Evolutionary conservation across 441 rosid genomes (phyloP), one percentile per base, ranked within the genome.

Genomic region (Jatropha podagrica): DNA sequence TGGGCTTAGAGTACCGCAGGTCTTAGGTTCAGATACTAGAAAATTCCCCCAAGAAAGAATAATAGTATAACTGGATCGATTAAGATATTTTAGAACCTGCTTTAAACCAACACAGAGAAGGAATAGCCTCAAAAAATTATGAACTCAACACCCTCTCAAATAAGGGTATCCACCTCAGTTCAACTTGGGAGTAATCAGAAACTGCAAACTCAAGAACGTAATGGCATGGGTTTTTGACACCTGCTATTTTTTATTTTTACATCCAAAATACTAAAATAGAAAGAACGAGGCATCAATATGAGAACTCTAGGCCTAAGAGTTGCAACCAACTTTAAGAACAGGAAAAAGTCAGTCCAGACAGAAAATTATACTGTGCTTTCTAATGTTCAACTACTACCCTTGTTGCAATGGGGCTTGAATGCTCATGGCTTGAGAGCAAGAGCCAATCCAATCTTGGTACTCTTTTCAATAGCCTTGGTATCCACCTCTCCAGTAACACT

Each of bases 401-500:
- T 49, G 26, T 13, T 18, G 44, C 64, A 73, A 40, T 11, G 69
- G 70, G 23, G 46, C 12, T 52, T 15, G 9, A 40, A 20, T 44
- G 40, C 77, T 86, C 86, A 93, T 15, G 96, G 93, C 87, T 93
- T 92, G 62, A 96, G 93, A 68, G 92, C 91, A 80, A 96, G 83
- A 62, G 97, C 92, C 78, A 96, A 77, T n/a, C 99, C 98, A 78
- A 96, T 81, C 87, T 91, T 93, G 49, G 97, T 86, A 51, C 83
- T 91, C 87, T 92, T 94, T 64, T 91, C 98, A 27, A 94, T 79
- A 51, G 93, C 83, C 85, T 89, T 92, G 76, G 96, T 82, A 81
- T 95, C 98, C 6, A 94, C 93, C 89, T 94, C 97, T 37, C 92
- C 97, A 0, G 96, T 86, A 62, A 96, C 55, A 0, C 97, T 92